phyloP scores from a whole-genome alignment of 106 monocot species.

The Dendrobium huoshanense region DNA sequence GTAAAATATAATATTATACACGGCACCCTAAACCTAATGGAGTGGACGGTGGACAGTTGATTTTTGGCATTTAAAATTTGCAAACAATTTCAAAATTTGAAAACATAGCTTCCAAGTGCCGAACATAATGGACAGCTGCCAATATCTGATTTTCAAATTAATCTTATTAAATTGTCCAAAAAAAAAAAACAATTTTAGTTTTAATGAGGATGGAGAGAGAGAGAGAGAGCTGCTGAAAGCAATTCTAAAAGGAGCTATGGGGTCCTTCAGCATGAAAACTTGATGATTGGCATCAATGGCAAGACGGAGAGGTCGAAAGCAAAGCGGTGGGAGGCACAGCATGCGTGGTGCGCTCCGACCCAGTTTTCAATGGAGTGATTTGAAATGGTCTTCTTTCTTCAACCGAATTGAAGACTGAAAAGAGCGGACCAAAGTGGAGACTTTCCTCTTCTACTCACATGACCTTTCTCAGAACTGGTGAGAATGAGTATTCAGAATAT shows the following conservation, averaged over 20 bases:
- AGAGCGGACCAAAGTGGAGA: background rate
- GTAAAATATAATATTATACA: too few relatives aligned
- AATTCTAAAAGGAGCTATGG: background rate
- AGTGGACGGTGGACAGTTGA: too few relatives aligned
- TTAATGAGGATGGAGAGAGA: too few relatives aligned
- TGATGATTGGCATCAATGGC: conserved; percentile 3
- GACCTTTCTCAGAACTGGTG: conserved; percentile 1
- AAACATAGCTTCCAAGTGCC: too few relatives aligned
- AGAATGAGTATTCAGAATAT: background rate
- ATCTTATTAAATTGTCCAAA: too few relatives aligned
- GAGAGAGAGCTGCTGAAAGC: too few relatives aligned
- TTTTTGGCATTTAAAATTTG: too few relatives aligned
- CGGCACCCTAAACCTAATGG: too few relatives aligned
- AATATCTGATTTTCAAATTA: too few relatives aligned
- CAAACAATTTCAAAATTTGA: too few relatives aligned
- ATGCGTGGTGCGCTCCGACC: background rate
- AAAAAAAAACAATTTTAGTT: too few relatives aligned
- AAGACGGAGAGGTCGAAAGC: background rate
- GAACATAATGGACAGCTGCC: too few relatives aligned
- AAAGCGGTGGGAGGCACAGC: background rate
- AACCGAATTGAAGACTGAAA: background rate
- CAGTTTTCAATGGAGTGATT: background rate
- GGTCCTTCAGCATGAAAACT: background rate
- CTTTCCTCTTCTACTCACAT: conserved; percentile 1
- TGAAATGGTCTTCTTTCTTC: background rate